Percentiles rank a stretch among this genome's conserved stretches.
Evolutionary conservation across 78 protist species (phyloP).

Genomic region (Pelomyxa schiedti): DNA sequence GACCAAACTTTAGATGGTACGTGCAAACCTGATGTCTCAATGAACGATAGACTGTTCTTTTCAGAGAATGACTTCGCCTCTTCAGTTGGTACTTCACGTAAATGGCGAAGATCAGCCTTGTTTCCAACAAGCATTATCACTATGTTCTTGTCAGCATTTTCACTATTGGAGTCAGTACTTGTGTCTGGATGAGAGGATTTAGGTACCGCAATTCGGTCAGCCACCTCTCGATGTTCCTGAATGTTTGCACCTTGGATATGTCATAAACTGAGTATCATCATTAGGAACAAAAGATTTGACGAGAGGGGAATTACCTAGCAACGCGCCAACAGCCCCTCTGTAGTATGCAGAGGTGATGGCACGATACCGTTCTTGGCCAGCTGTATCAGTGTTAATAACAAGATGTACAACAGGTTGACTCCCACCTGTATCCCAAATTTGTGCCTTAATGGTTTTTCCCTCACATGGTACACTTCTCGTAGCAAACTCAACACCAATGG

Average conservation of each 20-base stretch:
- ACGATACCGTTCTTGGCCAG: constrained; percentile 59
- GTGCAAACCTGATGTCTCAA: constrained; percentile 51
- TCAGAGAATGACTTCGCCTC: constrained; percentile 57
- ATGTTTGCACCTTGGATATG: constrained; percentile 47
- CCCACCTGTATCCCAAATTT: constrained; percentile 87
- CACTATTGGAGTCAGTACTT: too few relatives aligned
- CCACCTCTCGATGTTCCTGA: constrained; percentile 64
- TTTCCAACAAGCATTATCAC: constrained; percentile 96
- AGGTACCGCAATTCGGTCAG: constrained; percentile 22
- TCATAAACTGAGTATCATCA: too few relatives aligned
- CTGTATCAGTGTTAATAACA: too few relatives aligned
- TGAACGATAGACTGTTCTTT: constrained; percentile 38
- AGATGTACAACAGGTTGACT: background rate
- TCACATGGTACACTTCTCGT: constrained; percentile 76
- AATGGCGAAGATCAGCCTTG: constrained; percentile 68
- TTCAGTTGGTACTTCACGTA: constrained; percentile 60
- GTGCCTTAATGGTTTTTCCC: constrained; percentile 84
- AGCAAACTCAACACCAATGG: constrained; percentile 99
- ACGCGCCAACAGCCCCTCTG: constrained; percentile 86
- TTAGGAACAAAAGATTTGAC: background rate
- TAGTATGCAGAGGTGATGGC: constrained; percentile 72
- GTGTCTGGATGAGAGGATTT: too few relatives aligned
- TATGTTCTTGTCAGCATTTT: constrained; percentile 83
- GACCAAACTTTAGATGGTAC: too few relatives aligned
- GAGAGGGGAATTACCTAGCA: constrained; percentile 71